Base-by-base conservation (phyloP, 164 flowering plant species). In the Protea cynaroides region DNA sequence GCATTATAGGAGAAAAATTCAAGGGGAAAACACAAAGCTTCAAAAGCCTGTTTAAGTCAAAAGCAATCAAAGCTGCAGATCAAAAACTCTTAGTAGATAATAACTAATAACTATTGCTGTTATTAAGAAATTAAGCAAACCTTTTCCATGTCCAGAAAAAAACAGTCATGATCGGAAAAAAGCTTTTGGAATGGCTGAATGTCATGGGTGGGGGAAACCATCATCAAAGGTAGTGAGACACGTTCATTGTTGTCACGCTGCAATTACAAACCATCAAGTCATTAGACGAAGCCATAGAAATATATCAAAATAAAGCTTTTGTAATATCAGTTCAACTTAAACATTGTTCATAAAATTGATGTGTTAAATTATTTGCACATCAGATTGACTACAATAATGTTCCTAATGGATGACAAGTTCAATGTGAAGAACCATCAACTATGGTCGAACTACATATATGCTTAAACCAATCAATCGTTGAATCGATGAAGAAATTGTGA, bases 131-230 rank as follows among this genome's bases (percentile, higher is more conserved):
- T 3, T 43, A 34, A 19, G 44, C 80, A 22, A 58, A 91, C 97
- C 96, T 91, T 94, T 62, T 79, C 64, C 14, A 69, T 40, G 70
- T 85, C 85, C 69, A 91, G 85, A 29, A 68, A 74, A 60, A 85
- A 94, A 79, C 84, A 71, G 52, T 84, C 86, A 70, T 94, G 71
- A 44, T 77, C 68, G 29, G 65, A 67, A 61, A 94, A 82, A 47
- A 81, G 67, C 63, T 73, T 65, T 70, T 77, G 72, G 34, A 83
- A 47, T 71, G 73, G 53, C 65, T 76, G 63, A 34, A 78, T 67
- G 62, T 78, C 77, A 62, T 64, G 58, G 58, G 78, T 65, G 44
- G 90, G 81, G 69, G 81, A 83, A 58, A 91, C 79, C 69, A 88
- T 54, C 65, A 91, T 65, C 58, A 94, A 65, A 57, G 96, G 93